These are phyloP conservation scores for Parietaria judaica DNA, from an alignment of 306 rosid species.

Conservation along the genomic window DNA sequence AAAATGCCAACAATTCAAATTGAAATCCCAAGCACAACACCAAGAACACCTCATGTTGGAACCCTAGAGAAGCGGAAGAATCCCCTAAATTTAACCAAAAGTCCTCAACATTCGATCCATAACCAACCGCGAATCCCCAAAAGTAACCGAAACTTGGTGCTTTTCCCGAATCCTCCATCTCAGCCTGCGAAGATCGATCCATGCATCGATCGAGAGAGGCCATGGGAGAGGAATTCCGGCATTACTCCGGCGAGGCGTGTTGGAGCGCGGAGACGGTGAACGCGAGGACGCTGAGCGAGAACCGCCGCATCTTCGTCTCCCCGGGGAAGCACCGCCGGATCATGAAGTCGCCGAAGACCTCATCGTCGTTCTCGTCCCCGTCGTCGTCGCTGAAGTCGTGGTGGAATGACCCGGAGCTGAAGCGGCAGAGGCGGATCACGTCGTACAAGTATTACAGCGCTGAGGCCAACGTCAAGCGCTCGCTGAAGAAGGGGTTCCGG, in stretches of 20 bases:
- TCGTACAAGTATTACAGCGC: constrained; percentile 37
- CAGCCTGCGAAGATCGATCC: neutral
- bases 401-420: constrained; percentile 39
- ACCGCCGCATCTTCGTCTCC: neutral
- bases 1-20: no score
- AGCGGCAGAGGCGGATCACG: constrained; percentile 42
- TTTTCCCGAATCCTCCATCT: neutral
- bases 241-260: neutral
- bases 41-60: no score
- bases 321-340: neutral
- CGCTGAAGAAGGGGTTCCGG: constrained; percentile 31
- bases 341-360: neutral
- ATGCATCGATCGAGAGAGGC: constrained; percentile 2
- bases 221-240: constrained; percentile 16
- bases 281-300: constrained; percentile 16
- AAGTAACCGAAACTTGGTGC: neutral
- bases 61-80: no score
- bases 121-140: neutral
- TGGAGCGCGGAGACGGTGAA: constrained; percentile 9
- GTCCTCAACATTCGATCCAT: no score
- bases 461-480: constrained; percentile 34
- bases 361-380: neutral
- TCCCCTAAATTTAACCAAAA: no score
- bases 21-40: no score
- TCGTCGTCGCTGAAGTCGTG: constrained; percentile 4